These are phyloP conservation scores for Neurospora sp. DNA, from an alignment of 495 filamentous ascomycete species.

Conservation along the genomic window DNA sequence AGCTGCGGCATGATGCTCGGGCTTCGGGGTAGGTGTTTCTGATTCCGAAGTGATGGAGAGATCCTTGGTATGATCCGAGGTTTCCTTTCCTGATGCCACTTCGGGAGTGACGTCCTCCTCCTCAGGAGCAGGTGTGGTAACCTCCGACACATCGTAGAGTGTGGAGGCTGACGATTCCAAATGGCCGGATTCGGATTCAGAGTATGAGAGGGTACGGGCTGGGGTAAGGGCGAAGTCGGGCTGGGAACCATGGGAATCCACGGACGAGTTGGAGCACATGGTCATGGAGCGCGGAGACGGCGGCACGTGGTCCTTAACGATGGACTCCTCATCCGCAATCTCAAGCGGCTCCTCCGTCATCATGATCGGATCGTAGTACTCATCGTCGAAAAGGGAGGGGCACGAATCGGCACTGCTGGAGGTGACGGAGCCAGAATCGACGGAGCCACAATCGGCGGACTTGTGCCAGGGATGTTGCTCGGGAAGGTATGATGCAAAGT, in stretches of 20 bases:
- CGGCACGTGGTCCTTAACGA: slow-evolving; percentile 22
- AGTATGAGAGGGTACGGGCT: slow-evolving; percentile 33
- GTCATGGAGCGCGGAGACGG: slow-evolving; percentile 39
- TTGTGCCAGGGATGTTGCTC: slow-evolving; percentile 29
- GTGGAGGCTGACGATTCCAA: slow-evolving; percentile 24
- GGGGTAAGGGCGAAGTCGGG: slow-evolving; percentile 24
- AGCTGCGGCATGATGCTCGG: slow-evolving; percentile 17
- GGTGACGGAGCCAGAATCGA: slow-evolving; percentile 11
- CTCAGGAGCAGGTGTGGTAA: slow-evolving; percentile 11
- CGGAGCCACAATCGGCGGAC: slow-evolving; percentile 4
- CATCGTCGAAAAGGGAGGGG: slow-evolving; percentile 27
- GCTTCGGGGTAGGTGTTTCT: slow-evolving; percentile 30
- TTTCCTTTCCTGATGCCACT: slow-evolving; percentile 3
- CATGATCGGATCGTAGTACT: slow-evolving; percentile 24
- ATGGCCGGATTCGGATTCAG: slow-evolving; percentile 32
- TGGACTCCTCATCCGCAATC: slow-evolving; percentile 11
- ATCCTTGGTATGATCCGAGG: slow-evolving; percentile 6
- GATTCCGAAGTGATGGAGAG: slow-evolving; percentile 14
- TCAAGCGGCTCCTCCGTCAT: slow-evolving; percentile 35
- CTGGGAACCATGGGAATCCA: slow-evolving; percentile 15
- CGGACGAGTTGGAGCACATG: slow-evolving; percentile 35
- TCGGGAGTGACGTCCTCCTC: slow-evolving; percentile 5
- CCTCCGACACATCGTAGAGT: slow-evolving; percentile 25
- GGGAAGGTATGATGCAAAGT: slow-evolving; percentile 41
- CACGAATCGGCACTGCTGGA: slow-evolving; percentile 17